Evolutionary conservation across 176 grass and related monocot species (phyloP).

Genomic region (Oryza rufipogon): DNA sequence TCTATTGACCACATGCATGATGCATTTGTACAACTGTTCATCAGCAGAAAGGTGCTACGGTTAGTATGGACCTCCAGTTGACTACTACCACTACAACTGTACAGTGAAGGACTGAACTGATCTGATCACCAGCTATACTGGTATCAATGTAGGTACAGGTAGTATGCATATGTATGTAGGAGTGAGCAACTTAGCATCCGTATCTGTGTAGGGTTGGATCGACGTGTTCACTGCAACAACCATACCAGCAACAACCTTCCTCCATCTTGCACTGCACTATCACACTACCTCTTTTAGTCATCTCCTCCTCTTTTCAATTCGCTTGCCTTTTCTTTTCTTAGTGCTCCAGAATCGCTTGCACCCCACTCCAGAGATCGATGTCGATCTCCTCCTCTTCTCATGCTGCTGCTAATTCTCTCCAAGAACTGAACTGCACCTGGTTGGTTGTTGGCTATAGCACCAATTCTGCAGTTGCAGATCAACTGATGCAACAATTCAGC

Average conservation of each 20-base stretch:
- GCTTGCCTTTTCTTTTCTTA: background rate
- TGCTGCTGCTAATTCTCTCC: background rate
- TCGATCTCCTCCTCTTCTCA: background rate
- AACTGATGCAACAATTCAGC: background rate
- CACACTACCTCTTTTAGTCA: background rate
- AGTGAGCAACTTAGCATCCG: background rate
- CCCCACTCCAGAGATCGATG: constrained; percentile 46
- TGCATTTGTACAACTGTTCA: background rate
- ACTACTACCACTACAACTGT: background rate
- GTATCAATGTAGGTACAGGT: background rate
- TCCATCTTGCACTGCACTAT: background rate
- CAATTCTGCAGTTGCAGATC: background rate
- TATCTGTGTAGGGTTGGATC: background rate
- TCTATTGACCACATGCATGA: background rate
- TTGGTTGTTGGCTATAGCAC: background rate
- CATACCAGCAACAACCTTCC: constrained; percentile 13
- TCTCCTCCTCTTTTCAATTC: background rate
- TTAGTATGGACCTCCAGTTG: no score
- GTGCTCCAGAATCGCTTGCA: constrained; percentile 52
- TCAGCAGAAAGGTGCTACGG: background rate
- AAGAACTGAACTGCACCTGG: background rate
- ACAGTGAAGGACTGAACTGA: background rate
- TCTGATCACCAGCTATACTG: background rate
- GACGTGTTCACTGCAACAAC: constrained; percentile 32
- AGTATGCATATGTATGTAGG: background rate